These are phyloP conservation scores for Papilionanthe hybrid DNA, from an alignment of 116 monocot genomes.

Conservation along the genomic window DNA sequence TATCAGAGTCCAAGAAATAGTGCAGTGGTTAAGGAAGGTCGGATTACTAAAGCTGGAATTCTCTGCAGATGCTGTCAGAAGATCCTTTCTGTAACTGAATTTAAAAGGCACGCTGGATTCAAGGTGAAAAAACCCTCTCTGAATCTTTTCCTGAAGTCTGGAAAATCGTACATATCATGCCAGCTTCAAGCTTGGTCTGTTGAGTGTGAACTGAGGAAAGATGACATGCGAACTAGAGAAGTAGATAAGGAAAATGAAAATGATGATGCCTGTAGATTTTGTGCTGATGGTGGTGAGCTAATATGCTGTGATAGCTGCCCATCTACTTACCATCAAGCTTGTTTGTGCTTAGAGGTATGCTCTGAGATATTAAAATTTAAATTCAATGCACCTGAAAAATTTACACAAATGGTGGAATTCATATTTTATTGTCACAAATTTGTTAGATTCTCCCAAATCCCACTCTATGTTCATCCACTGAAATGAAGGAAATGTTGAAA, in stretches of 20 bases:
- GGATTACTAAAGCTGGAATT: conserved; percentile 49
- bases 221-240: conserved; percentile 18
- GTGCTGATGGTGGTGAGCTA: conserved; percentile 85
- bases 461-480: background rate
- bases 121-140: conserved; percentile 23
- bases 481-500: background rate
- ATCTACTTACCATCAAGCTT: conserved; percentile 67
- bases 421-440: background rate
- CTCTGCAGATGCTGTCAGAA: conserved; percentile 63
- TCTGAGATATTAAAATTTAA: background rate
- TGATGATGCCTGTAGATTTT: conserved; percentile 82
- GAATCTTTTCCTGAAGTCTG: conserved; percentile 59
- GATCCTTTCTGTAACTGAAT: conserved; percentile 45
- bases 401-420: background rate
- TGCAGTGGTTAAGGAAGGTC: conserved; percentile 51
- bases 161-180: conserved; percentile 53
- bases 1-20: conserved; percentile 39
- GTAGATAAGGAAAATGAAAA: conserved; percentile 51
- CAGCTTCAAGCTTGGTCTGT: conserved; percentile 75
- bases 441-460: background rate
- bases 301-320: conserved; percentile 90
- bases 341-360: conserved; percentile 67
- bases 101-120: conserved; percentile 57
- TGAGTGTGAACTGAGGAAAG: conserved; percentile 74
- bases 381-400: background rate